A percentile compares a stretch with the other conserved stretches of the same genome.
Conservation (phyloP, 768 basidiomycete genomes). For the Leccinum longicurvipes region DNA sequence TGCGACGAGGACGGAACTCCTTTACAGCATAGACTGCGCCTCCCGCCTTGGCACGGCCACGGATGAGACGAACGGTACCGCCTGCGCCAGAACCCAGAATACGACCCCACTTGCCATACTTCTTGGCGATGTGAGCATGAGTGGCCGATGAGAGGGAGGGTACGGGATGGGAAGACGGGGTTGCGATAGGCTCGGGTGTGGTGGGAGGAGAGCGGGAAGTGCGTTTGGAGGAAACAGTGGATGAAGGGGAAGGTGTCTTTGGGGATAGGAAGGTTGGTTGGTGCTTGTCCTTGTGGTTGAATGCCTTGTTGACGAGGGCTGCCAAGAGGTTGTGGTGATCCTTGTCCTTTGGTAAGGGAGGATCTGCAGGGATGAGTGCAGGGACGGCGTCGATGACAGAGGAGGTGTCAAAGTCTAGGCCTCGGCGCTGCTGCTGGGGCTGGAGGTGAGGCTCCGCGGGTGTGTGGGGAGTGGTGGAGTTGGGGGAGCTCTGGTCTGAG, state of each 20-base stretch:
- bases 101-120: constrained; percentile 98
- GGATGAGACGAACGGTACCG: constrained; percentile 97
- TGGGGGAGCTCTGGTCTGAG: constrained; percentile 27
- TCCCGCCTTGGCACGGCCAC: constrained; percentile 76
- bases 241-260: constrained; percentile 35
- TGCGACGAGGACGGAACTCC: constrained; percentile 89
- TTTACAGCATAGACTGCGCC: constrained; percentile 92
- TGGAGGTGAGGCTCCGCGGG: constrained; percentile 32
- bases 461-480: constrained; percentile 22
- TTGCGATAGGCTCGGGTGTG: constrained; percentile 21
- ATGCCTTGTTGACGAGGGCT: constrained; percentile 34
- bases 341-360: constrained; percentile 20
- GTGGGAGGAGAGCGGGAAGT: constrained; percentile 27
- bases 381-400: constrained; percentile 32
- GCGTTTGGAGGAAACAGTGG: constrained; percentile 24
- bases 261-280: constrained; percentile 3
- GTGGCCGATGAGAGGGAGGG: constrained; percentile 76
- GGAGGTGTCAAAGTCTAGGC: constrained; percentile 35
- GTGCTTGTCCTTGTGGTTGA: constrained; percentile 26
- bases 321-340: constrained; percentile 30
- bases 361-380: constrained; percentile 18
- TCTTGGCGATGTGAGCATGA: constrained; percentile 92
- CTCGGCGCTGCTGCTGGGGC: constrained; percentile 35
- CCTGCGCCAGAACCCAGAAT: constrained; percentile 95
- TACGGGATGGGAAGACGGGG: constrained; percentile 36